phyloP scores from a whole-genome alignment of 257 asterid genomes.

The Leptodermis oblonga region DNA sequence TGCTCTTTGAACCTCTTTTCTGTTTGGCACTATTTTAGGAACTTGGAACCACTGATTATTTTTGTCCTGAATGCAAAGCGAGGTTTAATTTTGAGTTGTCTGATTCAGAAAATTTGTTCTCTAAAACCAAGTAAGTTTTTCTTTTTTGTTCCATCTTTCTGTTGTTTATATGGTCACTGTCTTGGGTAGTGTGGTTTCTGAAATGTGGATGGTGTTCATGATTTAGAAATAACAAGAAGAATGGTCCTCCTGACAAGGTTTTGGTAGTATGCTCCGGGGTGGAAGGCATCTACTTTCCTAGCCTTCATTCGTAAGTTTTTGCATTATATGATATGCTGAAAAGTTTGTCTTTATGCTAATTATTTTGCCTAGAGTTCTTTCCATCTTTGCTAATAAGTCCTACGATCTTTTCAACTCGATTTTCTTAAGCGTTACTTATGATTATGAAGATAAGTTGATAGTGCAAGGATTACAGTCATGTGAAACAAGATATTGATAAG shows the following conservation, averaged over 20 bases:
- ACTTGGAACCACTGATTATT: conserved; percentile 60
- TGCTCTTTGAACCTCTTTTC: neutral
- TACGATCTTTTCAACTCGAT: neutral
- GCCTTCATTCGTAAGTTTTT: conserved; percentile 84
- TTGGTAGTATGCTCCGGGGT: conserved; percentile 77
- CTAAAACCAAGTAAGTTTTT: conserved; percentile 57
- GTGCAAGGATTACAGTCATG: neutral
- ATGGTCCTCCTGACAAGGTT: conserved; percentile 75
- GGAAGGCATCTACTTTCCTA: conserved; percentile 91
- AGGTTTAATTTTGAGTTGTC: conserved; percentile 91
- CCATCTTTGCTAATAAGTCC: neutral
- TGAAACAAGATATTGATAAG: neutral
- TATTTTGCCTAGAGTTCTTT: neutral
- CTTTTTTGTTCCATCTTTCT: conserved; percentile 8
- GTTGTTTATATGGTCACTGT: conserved; percentile 6
- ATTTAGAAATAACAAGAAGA: conserved; percentile 65
- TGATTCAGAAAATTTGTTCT: conserved; percentile 67
- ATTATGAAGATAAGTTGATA: neutral
- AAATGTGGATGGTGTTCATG: conserved; percentile 25
- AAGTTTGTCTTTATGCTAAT: neutral
- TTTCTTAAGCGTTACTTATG: neutral
- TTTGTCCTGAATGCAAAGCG: conserved; percentile 98
- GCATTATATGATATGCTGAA: neutral
- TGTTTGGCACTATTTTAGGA: conserved; percentile 44
- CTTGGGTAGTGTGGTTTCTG: conserved; percentile 14